Evolutionary conservation across 306 rosid species (phyloP).

Genomic region (Ziziphus jujuba): DNA sequence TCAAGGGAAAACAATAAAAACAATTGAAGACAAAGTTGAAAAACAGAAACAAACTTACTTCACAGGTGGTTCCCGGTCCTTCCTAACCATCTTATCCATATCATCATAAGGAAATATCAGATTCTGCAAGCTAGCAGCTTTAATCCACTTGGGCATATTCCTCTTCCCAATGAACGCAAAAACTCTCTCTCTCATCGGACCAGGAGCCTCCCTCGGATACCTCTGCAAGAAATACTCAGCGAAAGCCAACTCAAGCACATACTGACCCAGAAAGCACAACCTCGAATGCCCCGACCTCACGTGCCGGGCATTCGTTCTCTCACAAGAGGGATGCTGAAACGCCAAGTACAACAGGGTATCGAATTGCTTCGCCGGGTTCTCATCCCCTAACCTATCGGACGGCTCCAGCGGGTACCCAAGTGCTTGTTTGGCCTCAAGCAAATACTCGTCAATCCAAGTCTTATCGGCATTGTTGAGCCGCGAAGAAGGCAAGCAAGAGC

Average conservation of each 20-base stretch:
- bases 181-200: conserved; percentile 98
- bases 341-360: conserved; percentile 85
- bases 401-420: conserved; percentile 89
- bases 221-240: conserved; percentile 86
- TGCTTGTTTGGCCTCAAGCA: conserved; percentile 93
- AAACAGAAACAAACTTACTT: conserved; percentile 57
- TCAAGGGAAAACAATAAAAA: neutral
- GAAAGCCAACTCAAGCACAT: conserved; percentile 73
- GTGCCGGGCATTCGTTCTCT: conserved; percentile 72
- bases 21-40: neutral
- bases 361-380: conserved; percentile 86
- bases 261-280: conserved; percentile 80
- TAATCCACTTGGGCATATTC: conserved; percentile 74
- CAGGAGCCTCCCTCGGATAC: conserved; percentile 95
- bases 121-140: conserved; percentile 95
- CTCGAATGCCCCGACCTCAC: conserved; percentile 84
- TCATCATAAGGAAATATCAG: conserved; percentile 81
- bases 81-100: conserved; percentile 71
- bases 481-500: conserved; percentile 85
- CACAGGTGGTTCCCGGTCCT: conserved; percentile 81
- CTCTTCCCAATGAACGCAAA: conserved; percentile 81
- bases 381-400: conserved; percentile 63
- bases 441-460: conserved; percentile 86
- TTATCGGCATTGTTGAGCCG: conserved; percentile 80
- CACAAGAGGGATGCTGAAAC: conserved; percentile 92